Percentiles rank a stretch among this genome's conserved stretches.
Evolutionary conservation across 768 basidiomycete genomes (phyloP).

Genomic region (Boletus rex-veris): DNA sequence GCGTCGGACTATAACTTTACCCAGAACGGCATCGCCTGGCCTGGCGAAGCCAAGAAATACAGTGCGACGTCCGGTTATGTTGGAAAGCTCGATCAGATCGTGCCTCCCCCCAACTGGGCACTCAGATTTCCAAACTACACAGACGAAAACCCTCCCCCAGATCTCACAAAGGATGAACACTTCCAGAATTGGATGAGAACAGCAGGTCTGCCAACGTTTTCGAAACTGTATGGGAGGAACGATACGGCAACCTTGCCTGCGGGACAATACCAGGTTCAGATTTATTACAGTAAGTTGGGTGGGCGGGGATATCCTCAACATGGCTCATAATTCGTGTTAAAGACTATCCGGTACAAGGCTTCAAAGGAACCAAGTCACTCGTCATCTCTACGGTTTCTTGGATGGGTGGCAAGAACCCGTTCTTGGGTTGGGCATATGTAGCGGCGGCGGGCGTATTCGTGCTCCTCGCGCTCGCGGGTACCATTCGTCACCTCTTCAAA

Average conservation of each 20-base stretch:
- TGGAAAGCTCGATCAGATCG: constrained; percentile 54
- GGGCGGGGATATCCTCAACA: not conserved
- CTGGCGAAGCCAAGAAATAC: constrained; percentile 92
- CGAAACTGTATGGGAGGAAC: constrained; percentile 92
- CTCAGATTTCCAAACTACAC: constrained; percentile 73
- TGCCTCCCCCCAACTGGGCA: constrained; percentile 94
- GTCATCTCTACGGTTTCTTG: constrained; percentile 97
- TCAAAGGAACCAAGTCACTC: constrained; percentile 93
- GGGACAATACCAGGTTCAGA: constrained; percentile 72
- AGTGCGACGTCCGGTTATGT: constrained; percentile 51
- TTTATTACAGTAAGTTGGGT: constrained; percentile 65
- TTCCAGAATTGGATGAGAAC: constrained; percentile 99
- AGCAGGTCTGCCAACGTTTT: constrained; percentile 93
- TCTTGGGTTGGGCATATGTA: constrained; percentile 98
- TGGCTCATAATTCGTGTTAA: constrained; percentile 6
- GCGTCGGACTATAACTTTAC: constrained; percentile 67
- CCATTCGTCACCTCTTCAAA: constrained; percentile 88
- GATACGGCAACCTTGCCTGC: constrained; percentile 67
- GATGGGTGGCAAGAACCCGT: constrained; percentile 98
- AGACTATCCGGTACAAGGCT: constrained; percentile 93
- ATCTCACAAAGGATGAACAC: constrained; percentile 77
- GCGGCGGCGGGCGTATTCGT: constrained; percentile 86
- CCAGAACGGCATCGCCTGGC: constrained; percentile 87
- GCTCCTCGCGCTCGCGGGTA: constrained; percentile 80
- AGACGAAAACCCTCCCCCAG: constrained; percentile 57